These are phyloP conservation scores for Penicillium sp. DNA, from an alignment of 2,329 filamentous ascomycete species.

Conservation along the genomic window DNA sequence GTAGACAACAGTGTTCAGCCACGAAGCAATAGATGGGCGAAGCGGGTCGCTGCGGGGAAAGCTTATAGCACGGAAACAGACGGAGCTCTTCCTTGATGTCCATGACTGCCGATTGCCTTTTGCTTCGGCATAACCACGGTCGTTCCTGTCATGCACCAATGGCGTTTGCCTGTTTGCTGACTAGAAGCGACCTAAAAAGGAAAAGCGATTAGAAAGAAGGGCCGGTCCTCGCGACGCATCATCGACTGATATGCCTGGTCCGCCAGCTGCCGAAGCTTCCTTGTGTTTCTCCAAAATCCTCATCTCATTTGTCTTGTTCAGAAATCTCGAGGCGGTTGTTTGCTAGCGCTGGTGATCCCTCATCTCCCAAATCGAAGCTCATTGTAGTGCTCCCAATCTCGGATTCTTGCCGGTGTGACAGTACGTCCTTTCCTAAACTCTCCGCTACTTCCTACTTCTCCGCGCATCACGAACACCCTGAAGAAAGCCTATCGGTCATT, in stretches of 20 bases:
- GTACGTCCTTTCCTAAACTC: not conserved
- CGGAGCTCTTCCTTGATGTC: slow-evolving; percentile 5
- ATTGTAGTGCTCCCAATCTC: not conserved
- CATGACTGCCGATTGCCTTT: not conserved
- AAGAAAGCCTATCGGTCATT: not conserved
- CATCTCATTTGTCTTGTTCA: not conserved
- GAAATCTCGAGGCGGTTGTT: not conserved
- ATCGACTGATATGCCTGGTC: slow-evolving; percentile 4
- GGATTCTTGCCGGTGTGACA: not conserved
- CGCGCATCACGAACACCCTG: not conserved
- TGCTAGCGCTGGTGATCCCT: not conserved
- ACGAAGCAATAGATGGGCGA: not conserved
- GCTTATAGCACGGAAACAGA: not conserved
- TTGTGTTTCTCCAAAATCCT: not conserved
- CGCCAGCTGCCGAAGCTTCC: slow-evolving; percentile 1
- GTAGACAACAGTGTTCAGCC: not conserved
- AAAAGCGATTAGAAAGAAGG: not conserved
- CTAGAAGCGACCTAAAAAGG: not conserved
- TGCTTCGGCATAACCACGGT: not conserved
- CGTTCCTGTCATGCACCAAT: not conserved
- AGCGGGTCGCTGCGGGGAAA: slow-evolving; percentile 1
- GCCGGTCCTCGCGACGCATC: slow-evolving; percentile 3
- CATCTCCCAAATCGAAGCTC: not conserved
- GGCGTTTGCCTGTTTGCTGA: not conserved
- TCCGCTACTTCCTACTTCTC: not conserved